Percentiles rank a stretch among this genome's conserved stretches.
Evolutionary conservation across 768 basidiomycete species (phyloP).

Genomic region (Jaapia argillacea): DNA sequence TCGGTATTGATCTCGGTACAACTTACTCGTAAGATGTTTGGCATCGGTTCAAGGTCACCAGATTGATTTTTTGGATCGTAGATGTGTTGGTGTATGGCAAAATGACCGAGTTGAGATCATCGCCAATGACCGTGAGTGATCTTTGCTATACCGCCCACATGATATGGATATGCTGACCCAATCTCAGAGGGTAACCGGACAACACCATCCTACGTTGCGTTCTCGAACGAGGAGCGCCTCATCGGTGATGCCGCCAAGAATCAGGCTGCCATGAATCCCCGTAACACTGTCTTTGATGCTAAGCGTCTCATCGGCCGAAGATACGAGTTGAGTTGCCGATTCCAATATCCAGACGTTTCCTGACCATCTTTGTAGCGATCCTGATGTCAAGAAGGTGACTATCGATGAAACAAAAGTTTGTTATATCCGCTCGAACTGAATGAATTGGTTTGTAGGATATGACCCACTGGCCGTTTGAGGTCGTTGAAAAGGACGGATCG

Average conservation of each 20-base stretch:
- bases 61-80: slow-evolving; percentile 17
- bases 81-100: slow-evolving; percentile 99
- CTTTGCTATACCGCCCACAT: background rate
- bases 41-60: background rate
- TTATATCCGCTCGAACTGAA: background rate
- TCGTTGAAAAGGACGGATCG: slow-evolving; percentile 94
- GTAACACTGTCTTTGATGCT: slow-evolving; percentile 98
- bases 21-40: slow-evolving; percentile 75
- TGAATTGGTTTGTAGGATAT: slow-evolving; percentile 57
- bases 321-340: slow-evolving; percentile 62
- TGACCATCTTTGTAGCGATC: slow-evolving; percentile 46
- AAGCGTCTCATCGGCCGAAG: slow-evolving; percentile 98
- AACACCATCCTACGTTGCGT: slow-evolving; percentile 98
- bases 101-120: slow-evolving; percentile 99
- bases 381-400: slow-evolving; percentile 82
- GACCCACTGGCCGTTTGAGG: slow-evolving; percentile 95
- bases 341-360: background rate
- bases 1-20: slow-evolving; percentile 96
- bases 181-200: slow-evolving; percentile 90
- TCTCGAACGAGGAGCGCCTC: slow-evolving; percentile 91
- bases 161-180: slow-evolving; percentile 3
- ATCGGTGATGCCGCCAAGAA: slow-evolving; percentile 99
- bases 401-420: too few species aligned
- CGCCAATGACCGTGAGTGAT: slow-evolving; percentile 80
- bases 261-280: slow-evolving; percentile 99